Base-by-base conservation (phyloP, 495 filamentous ascomycete genomes). In the Tuber melanosporum region DNA sequence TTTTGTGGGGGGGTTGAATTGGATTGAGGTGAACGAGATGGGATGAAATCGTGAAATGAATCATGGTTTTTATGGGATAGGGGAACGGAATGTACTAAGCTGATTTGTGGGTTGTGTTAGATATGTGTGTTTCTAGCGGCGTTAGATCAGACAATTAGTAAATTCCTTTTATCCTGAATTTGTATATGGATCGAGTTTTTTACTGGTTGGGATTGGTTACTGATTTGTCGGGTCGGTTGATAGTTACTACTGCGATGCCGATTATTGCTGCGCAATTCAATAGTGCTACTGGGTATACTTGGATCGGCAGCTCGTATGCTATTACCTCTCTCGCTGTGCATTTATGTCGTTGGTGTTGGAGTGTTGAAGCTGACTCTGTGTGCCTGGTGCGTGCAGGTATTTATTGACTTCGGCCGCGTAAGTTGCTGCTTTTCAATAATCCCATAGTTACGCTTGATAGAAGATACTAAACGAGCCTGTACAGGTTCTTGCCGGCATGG, bases 291-390 rank as follows among this genome's bases (percentile, higher is more conserved):
- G 87, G 89, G 73, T 94, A 92, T 82, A 92, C 91, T 70, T 94
- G 92, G 92, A 92, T 94, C 80, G 90, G 90, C 36, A 89, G 87
- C 62, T 90, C 91, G 17, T 93, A 91, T 49, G 85, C 89, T 26
- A 87, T 87, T 5, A 88, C 86, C 81, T 87, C 41, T n/a, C 88
- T 66, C 0, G 87, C 88, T n/a, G 85, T 84, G 44, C 83, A 84
- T 8, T 85, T 87, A 42, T 87, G 89, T 57, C 26, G 47, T 72
- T 45, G 45, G 39, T 6, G 20, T 73, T 70, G 47, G 66, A 66
- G n/a, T 26, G 71, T 69, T 17, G 44, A 90, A 89, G 75, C 84
- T 86, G 9, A 88, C 71, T 76, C 88, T 1, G 79, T 89, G 39
- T 80, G 19, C 86, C 87, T 3, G 85, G 89, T 14, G 85, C 85